Conservation (phyloP, 2,329 filamentous ascomycete genomes). For the Hyphodiscus sp. region DNA sequence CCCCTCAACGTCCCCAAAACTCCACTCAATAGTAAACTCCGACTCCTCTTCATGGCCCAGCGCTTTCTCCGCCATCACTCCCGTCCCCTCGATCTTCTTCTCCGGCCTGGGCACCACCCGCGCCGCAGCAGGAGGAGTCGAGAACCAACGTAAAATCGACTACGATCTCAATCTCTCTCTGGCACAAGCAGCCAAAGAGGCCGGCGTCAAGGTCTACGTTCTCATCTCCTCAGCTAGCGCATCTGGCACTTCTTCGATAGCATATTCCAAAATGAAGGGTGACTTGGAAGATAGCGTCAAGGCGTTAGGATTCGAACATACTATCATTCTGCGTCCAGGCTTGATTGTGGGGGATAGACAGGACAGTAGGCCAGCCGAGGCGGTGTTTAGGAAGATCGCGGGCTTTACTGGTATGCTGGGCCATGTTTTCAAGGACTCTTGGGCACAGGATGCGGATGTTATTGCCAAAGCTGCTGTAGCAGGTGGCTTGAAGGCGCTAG, state of each 20-base stretch:
- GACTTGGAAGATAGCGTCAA: slow-evolving; percentile 77
- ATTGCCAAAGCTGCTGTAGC: slow-evolving; percentile 49
- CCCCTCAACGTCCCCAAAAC: slow-evolving; percentile 44
- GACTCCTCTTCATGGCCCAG: slow-evolving; percentile 65
- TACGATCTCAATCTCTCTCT: slow-evolving; percentile 78
- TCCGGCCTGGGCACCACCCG: slow-evolving; percentile 77
- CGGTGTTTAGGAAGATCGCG: slow-evolving; percentile 48
- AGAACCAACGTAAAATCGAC: slow-evolving; percentile 81
- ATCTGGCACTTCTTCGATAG: slow-evolving; percentile 45
- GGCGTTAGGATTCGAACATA: slow-evolving; percentile 67
- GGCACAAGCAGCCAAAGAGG: slow-evolving; percentile 65
- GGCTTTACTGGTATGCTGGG: slow-evolving; percentile 48
- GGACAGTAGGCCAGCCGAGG: slow-evolving; percentile 52
- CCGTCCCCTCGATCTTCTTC: slow-evolving; percentile 60
- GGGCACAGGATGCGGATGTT: slow-evolving; percentile 59
- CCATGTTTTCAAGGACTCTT: slow-evolving; percentile 50
- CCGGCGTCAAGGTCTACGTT: slow-evolving; percentile 63
- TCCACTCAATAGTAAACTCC: slow-evolving; percentile 58
- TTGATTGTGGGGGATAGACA: slow-evolving; percentile 67
- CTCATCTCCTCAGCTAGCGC: slow-evolving; percentile 34
- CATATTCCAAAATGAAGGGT: slow-evolving; percentile 70
- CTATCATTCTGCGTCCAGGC: slow-evolving; percentile 71
- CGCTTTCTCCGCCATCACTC: slow-evolving; percentile 47
- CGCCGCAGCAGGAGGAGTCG: slow-evolving; percentile 65
- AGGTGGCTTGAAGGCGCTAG: slow-evolving; percentile 38